These are phyloP conservation scores for Tetrahymena malaccensis DNA, from an alignment of 73 alveolate species.

Conservation along the genomic window DNA sequence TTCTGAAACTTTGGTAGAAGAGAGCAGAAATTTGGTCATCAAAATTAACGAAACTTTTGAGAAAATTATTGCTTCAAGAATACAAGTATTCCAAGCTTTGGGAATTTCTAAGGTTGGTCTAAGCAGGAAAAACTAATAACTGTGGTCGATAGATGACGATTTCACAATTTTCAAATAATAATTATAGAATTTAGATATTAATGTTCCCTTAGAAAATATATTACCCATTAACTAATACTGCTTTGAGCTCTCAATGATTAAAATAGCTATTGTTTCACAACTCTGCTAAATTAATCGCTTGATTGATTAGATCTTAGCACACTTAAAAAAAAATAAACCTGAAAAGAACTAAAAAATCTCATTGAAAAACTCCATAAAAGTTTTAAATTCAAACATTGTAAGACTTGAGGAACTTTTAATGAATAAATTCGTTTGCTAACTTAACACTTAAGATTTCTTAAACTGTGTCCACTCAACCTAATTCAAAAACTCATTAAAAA, in stretches of 20 bases:
- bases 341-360: background rate
- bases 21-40: background rate
- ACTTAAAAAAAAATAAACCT: background rate
- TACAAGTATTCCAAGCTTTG: background rate
- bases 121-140: background rate
- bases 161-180: background rate
- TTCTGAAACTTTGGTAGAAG: background rate
- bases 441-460: background rate
- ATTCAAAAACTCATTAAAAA: background rate
- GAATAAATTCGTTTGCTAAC: background rate
- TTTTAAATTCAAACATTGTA: background rate
- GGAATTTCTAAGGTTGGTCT: background rate
- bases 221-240: background rate
- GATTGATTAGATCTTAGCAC: background rate
- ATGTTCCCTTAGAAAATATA: background rate
- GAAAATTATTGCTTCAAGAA: background rate
- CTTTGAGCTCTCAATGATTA: background rate
- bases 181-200: background rate
- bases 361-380: background rate
- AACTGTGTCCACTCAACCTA: background rate
- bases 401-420: background rate
- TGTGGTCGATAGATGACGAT: background rate
- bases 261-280: background rate
- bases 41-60: background rate
- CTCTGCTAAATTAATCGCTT: background rate